Evolutionary conservation across 768 basidiomycete genomes (phyloP), one percentile per base, ranked within the genome.

Genomic region (Trametes cubensis): DNA sequence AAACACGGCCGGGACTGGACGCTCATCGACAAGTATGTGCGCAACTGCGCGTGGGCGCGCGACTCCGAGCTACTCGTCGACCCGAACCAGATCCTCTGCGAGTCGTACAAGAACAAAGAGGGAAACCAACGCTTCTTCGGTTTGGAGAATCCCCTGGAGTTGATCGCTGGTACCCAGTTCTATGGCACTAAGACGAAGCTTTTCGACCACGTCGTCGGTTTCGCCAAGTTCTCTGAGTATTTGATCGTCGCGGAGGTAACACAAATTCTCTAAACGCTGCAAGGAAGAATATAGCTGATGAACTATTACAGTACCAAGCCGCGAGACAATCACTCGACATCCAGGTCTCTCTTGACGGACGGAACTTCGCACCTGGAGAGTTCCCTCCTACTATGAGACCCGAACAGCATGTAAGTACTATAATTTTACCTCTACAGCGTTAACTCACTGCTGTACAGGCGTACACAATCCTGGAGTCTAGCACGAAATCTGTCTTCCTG

Each of bases 161-260:
- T 98, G 46, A 81, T 95, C 25, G 83, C 85, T 14, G 96, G 97
- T 0, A 73, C 79, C 13, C 79, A 86, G 58, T 98, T 85, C 77
- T 98, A 86, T 71, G 65, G 65, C 49, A 85, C 81, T 64, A 89
- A 86, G 79, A 85, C 78, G 63, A 90, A 84, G 71, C 73, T 97
- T 21, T 99, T 98, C 69, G 85, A 92, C 48, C 80, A 86, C 45
- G 88, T 99, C 56, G 94, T 94, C 66, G 97, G 97, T 7, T 98
- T 95, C 77, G 89, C 97, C 0, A 95, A 94, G 77, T 99, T 99
- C 75, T 93, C 93, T 0, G 94, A 99, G 77, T 99, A 91, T 73
- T 81, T 98, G 72, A 87, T 98, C 47, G 96, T 98, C 30, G 97
- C 96, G 23, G 89, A 95, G 82, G 94, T 97, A 44, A 26, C 14